Conservation (phyloP, 208 protist species). For the Leishmania guyanensis region DNA sequence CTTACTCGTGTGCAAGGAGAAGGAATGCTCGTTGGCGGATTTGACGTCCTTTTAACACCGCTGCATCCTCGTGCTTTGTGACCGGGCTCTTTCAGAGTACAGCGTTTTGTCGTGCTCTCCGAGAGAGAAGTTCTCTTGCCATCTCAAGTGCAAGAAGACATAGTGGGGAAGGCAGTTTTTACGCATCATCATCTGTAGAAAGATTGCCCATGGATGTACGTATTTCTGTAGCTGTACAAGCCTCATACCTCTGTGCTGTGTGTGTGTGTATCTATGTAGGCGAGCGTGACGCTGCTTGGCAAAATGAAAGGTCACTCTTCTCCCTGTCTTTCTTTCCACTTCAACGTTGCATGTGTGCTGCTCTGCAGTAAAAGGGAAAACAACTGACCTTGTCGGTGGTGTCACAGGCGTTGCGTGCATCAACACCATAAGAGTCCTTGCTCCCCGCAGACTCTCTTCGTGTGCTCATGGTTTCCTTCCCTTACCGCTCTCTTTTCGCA, state of each 20-base stretch:
- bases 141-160: not conserved
- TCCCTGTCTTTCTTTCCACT: not conserved
- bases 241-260: not conserved
- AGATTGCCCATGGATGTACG: not conserved
- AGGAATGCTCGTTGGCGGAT: not conserved
- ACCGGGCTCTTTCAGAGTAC: not conserved
- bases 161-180: not conserved
- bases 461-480: not conserved
- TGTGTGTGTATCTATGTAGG: not conserved
- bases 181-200: not conserved
- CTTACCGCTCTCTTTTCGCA: not conserved
- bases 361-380: not conserved
- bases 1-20: not conserved
- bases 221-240: conserved; percentile 5
- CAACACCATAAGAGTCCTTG: not conserved
- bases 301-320: not conserved
- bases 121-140: not conserved
- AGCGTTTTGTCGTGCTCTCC: not conserved
- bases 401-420: not conserved
- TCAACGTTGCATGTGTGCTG: not conserved
- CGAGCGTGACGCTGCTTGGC: not conserved
- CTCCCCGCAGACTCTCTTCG: not conserved
- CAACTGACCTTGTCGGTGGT: not conserved
- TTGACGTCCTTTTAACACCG: not conserved
- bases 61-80: not conserved